phyloP scores from a whole-genome alignment of 2,329 filamentous ascomycete species.

The Sclerotinia nivalis region DNA sequence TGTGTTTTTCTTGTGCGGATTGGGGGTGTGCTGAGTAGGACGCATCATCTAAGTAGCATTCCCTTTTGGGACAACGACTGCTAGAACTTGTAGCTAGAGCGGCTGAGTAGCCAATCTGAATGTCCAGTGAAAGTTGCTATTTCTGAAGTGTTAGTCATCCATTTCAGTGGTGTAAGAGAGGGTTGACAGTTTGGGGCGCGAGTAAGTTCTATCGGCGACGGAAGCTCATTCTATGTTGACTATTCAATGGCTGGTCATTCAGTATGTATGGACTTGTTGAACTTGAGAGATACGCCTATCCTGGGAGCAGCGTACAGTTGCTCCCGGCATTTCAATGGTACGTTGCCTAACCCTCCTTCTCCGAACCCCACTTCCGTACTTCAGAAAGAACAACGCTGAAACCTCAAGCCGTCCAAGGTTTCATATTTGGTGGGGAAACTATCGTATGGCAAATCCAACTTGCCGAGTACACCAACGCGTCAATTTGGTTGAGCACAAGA shows the following conservation, averaged over 20 bases:
- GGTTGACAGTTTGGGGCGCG: slow-evolving; percentile 9
- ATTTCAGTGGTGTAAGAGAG: slow-evolving; percentile 15
- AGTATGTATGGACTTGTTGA: slow-evolving; percentile 17
- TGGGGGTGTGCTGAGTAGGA: slow-evolving; percentile 4
- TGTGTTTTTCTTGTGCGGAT: neutral
- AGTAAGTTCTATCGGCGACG: slow-evolving; percentile 16
- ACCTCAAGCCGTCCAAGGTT: slow-evolving; percentile 5
- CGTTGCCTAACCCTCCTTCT: neutral
- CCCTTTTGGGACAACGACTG: neutral
- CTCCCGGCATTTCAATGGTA: slow-evolving; percentile 13
- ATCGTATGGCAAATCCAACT: slow-evolving; percentile 17
- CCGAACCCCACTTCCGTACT: neutral
- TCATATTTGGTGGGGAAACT: slow-evolving; percentile 10
- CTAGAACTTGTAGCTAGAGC: slow-evolving; percentile 15
- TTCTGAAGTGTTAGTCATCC: neutral
- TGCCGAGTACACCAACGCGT: slow-evolving; percentile 1
- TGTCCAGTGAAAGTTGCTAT: slow-evolving; percentile 9
- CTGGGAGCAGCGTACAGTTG: slow-evolving; percentile 15
- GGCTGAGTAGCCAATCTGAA: slow-evolving; percentile 15
- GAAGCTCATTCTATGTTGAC: slow-evolving; percentile 10
- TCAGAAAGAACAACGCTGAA: neutral
- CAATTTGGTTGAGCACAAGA: slow-evolving; percentile 5
- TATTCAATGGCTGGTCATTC: slow-evolving; percentile 9
- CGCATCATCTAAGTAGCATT: neutral
- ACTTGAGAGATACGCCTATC: slow-evolving; percentile 13